Conservation (phyloP, 805 yeast species). For the Ogataea naganishii region DNA sequence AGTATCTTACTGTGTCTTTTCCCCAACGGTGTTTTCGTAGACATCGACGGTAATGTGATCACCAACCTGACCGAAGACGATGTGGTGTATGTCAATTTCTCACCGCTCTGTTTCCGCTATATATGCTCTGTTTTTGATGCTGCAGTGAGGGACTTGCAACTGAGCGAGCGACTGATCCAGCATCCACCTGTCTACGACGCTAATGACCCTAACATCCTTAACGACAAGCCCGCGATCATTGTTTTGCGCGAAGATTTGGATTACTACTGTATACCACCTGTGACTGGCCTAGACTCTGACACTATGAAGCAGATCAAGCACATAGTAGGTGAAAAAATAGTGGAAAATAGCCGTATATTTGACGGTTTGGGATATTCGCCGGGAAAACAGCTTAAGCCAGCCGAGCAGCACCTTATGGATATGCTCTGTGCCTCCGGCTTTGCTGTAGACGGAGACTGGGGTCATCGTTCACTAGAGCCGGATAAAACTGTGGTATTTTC, state of each 20-base stretch:
- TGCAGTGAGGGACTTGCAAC: constrained; percentile 54
- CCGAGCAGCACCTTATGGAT: constrained; percentile 89
- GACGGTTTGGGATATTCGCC: constrained; percentile 65
- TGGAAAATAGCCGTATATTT: constrained; percentile 53
- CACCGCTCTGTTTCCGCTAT: constrained; percentile 80
- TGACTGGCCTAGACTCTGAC: constrained; percentile 41
- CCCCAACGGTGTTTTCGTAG: constrained; percentile 85
- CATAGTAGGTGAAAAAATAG: constrained; percentile 62
- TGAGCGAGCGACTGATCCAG: constrained; percentile 22
- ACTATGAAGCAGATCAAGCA: constrained; percentile 63
- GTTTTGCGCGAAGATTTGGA: constrained; percentile 92
- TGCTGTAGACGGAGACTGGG: constrained; percentile 64
- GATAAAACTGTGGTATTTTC: constrained; percentile 82
- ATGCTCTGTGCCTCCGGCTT: constrained; percentile 94
- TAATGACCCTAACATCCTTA: constrained; percentile 53
- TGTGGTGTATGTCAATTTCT: constrained; percentile 74
- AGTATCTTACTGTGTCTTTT: constrained; percentile 76
- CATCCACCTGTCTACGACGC: constrained; percentile 20
- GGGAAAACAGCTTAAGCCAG: constrained; percentile 61
- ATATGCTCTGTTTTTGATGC: constrained; percentile 62
- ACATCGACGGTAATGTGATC: constrained; percentile 67
- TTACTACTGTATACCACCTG: constrained; percentile 81
- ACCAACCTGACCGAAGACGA: constrained; percentile 74
- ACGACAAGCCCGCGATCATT: constrained; percentile 80
- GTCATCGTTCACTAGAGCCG: constrained; percentile 81